Conservation (phyloP, 2,329 filamentous ascomycete species). For the Dryadomyces quercus-mongolicae region DNA sequence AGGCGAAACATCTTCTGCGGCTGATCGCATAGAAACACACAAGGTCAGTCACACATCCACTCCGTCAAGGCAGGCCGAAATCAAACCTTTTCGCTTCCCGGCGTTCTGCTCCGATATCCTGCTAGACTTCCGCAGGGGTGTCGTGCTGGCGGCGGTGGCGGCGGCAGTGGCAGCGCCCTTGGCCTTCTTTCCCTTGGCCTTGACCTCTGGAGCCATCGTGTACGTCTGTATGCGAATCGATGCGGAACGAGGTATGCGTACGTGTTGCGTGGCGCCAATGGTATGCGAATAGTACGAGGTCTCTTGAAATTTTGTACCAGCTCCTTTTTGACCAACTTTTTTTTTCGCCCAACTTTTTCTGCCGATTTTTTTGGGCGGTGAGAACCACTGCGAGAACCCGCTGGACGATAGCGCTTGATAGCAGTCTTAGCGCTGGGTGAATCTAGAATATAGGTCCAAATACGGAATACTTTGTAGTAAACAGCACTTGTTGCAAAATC, state of each 20-base stretch:
- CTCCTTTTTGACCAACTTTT: neutral
- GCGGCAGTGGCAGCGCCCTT: too few relatives aligned
- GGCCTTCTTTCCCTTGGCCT: slow-evolving; percentile 1
- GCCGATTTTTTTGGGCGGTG: slow-evolving; percentile 1
- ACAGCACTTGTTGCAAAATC: too few relatives aligned
- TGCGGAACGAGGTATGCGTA: too few relatives aligned
- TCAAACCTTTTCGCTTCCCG: slow-evolving; percentile 1
- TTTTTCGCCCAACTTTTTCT: neutral
- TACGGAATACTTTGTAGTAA: too few relatives aligned
- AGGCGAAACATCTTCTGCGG: neutral
- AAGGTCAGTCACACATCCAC: neutral
- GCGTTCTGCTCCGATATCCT: neutral
- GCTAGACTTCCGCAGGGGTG: neutral
- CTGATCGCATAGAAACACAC: neutral
- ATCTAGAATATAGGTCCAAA: too few relatives aligned
- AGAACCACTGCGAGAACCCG: neutral
- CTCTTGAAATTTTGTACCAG: neutral
- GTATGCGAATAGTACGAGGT: neutral
- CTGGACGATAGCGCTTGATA: too few relatives aligned
- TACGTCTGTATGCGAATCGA: neutral
- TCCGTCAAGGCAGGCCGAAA: neutral
- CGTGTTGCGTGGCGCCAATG: neutral
- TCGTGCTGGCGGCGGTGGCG: neutral
- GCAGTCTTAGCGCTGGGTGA: too few relatives aligned
- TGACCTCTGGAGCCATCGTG: neutral